Evolutionary conservation across 2,329 filamentous ascomycete species (phyloP).

Genomic region (Talaromyces sp.): DNA sequence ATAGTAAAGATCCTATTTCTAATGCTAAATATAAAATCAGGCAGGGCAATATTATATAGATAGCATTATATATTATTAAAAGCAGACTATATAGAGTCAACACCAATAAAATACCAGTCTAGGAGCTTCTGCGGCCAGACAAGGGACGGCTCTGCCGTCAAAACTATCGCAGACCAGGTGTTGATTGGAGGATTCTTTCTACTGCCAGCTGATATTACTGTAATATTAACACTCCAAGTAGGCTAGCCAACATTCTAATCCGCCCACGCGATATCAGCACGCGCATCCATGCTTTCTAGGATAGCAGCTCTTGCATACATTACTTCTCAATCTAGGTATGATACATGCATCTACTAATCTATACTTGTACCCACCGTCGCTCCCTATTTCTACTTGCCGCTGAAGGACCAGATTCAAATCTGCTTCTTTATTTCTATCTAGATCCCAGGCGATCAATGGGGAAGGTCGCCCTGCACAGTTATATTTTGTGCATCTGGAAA

Average conservation of each 20-base stretch:
- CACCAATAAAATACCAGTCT: slow-evolving; percentile 2
- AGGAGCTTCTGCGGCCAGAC: slow-evolving; percentile 1
- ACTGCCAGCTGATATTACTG: slow-evolving; percentile 1
- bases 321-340: too few species aligned
- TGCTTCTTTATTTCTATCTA: too few species aligned
- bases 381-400: too few species aligned
- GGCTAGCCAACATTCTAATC: slow-evolving; percentile 1
- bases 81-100: slow-evolving; percentile 3
- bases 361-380: too few species aligned
- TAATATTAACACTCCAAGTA: slow-evolving; percentile 8
- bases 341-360: too few species aligned
- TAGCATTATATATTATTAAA: neutral
- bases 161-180: neutral
- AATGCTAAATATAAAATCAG: neutral
- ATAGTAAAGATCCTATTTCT: slow-evolving; percentile 3
- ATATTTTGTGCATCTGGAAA: too few species aligned
- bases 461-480: too few species aligned
- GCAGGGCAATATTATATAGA: neutral
- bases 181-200: slow-evolving; percentile 5
- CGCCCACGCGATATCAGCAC: neutral
- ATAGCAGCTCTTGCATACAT: too few species aligned
- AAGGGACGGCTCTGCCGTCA: neutral
- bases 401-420: too few species aligned
- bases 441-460: too few species aligned
- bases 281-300: neutral